phyloP scores from a whole-genome alignment of 345 rosid genomes.

The Citrus australasica region DNA sequence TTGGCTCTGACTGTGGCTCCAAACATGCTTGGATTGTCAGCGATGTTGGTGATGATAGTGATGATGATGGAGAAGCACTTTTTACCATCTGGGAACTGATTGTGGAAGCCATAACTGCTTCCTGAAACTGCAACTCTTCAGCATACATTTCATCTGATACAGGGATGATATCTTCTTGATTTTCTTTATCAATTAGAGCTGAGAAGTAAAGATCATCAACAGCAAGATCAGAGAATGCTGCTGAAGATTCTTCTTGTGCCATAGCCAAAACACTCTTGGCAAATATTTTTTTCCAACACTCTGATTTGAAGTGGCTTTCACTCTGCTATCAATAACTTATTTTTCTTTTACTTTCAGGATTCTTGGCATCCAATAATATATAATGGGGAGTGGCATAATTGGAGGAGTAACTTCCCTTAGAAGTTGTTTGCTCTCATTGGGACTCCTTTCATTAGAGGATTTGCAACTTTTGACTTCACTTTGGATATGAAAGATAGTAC shows the following conservation, averaged over 20 bases:
- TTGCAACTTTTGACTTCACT: not conserved
- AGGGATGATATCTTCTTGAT: not conserved
- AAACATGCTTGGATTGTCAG: not conserved
- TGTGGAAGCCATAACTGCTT: conserved; percentile 18
- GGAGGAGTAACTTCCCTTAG: not conserved
- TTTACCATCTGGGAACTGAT: not conserved
- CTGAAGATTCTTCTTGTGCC: not conserved
- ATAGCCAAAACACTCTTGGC: not conserved
- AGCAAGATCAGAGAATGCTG: not conserved
- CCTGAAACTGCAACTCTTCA: conserved; percentile 30
- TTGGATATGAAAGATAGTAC: not conserved
- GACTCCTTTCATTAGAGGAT: not conserved
- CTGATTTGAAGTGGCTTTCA: not conserved
- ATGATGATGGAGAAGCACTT: not conserved
- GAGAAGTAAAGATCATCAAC: conserved; percentile 30
- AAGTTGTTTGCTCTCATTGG: not conserved
- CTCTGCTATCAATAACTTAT: not conserved
- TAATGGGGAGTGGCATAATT: no score
- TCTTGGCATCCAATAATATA: not conserved
- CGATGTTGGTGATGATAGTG: not conserved
- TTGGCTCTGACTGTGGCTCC: not conserved
- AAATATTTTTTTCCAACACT: not conserved
- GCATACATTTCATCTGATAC: conserved; percentile 30
- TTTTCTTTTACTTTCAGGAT: not conserved
- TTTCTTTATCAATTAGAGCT: conserved; percentile 3